A percentile compares a stretch with the other conserved stretches of the same genome.
Conservation (phyloP, 805 yeast species). For the Candida golubevii region DNA sequence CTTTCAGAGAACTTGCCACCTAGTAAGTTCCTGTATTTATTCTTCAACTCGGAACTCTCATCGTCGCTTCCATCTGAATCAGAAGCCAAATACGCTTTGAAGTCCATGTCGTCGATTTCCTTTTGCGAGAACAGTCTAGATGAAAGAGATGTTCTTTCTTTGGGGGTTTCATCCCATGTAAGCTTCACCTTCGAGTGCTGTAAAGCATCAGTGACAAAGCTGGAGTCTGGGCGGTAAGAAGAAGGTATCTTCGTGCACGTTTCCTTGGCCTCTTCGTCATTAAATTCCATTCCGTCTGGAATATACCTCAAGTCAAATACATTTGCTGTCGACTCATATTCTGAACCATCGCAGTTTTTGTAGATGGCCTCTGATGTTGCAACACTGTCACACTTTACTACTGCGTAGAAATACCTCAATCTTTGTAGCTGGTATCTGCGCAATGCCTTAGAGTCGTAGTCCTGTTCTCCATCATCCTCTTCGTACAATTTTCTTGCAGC, state of each 20-base stretch:
- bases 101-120: constrained; percentile 87
- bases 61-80: constrained; percentile 41
- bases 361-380: constrained; percentile 72
- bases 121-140: constrained; percentile 80
- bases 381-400: constrained; percentile 75
- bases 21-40: constrained; percentile 59
- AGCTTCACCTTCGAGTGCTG: constrained; percentile 94
- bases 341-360: constrained; percentile 88
- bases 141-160: constrained; percentile 73
- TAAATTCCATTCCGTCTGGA: constrained; percentile 88
- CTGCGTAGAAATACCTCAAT: constrained; percentile 88
- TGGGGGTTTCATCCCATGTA: constrained; percentile 99
- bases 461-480: constrained; percentile 78
- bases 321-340: constrained; percentile 93
- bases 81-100: constrained; percentile 85
- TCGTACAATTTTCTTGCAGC: constrained; percentile 71
- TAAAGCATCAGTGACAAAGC: constrained; percentile 89
- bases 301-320: constrained; percentile 87
- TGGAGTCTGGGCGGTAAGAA: constrained; percentile 67
- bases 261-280: constrained; percentile 70
- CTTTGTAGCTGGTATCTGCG: constrained; percentile 91
- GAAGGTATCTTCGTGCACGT: constrained; percentile 67
- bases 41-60: constrained; percentile 32
- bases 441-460: constrained; percentile 77
- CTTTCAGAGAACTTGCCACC: constrained; percentile 39